Evolutionary conservation across 2,329 filamentous ascomycete genomes (phyloP).

Genomic region (Gremmenia infestans): DNA sequence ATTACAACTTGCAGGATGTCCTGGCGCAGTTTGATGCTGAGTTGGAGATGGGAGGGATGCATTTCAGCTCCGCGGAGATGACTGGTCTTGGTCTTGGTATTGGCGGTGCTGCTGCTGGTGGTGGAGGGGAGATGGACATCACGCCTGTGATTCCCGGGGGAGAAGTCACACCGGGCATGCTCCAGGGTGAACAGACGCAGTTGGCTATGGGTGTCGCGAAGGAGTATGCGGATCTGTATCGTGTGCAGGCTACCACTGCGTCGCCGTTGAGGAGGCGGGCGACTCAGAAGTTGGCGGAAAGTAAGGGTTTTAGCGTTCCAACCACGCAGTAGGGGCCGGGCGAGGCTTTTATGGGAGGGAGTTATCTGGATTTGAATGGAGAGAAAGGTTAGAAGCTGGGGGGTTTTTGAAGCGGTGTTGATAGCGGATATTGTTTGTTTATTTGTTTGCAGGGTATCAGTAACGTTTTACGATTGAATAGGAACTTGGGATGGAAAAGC

Average conservation of each 20-base stretch:
- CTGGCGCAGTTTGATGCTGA: constrained; percentile 21
- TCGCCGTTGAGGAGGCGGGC: constrained; percentile 16
- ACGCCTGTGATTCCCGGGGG: background rate
- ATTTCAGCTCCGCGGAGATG: background rate
- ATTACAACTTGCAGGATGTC: constrained; percentile 3
- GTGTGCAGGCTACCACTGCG: constrained; percentile 18
- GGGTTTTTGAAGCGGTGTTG: too few relatives aligned
- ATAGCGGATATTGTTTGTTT: too few relatives aligned
- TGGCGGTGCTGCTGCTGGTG: too few relatives aligned
- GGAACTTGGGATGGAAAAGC: too few relatives aligned
- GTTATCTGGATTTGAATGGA: constrained; percentile 31
- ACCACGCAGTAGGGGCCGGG: background rate
- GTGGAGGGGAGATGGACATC: background rate
- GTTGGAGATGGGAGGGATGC: constrained; percentile 11
- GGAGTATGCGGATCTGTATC: constrained; percentile 18
- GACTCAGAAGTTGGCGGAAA: background rate
- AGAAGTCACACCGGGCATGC: too few relatives aligned
- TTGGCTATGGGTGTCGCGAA: background rate
- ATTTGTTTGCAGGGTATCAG: too few relatives aligned
- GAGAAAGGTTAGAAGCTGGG: too few relatives aligned
- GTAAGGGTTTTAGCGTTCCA: background rate
- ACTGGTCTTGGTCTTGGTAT: too few relatives aligned
- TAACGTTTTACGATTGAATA: too few relatives aligned
- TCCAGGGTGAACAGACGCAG: background rate
- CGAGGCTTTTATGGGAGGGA: constrained; percentile 15